phyloP scores from a whole-genome alignment of 768 basidiomycete genomes.

The Xanthoconium purpureum region DNA sequence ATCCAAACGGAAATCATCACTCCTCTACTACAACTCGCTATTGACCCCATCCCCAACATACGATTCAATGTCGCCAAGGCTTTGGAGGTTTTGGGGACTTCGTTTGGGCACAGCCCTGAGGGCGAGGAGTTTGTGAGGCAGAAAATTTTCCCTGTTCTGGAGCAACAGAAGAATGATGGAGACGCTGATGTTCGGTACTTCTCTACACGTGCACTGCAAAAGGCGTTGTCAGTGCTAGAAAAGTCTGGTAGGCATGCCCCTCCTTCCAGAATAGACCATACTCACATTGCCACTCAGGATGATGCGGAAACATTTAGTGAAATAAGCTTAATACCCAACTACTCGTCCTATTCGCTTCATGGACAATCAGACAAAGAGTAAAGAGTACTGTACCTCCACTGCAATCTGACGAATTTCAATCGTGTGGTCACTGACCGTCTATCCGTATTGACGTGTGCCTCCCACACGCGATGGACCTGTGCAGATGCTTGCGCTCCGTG shows the following conservation, averaged over 20 bases:
- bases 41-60: constrained; percentile 96
- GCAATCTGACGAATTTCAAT: constrained; percentile 26
- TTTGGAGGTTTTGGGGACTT: constrained; percentile 79
- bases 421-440: background rate
- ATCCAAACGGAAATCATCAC: constrained; percentile 81
- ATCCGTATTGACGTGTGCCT: background rate
- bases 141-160: constrained; percentile 77
- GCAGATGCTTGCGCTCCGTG: background rate
- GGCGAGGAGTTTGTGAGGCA: constrained; percentile 73
- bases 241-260: constrained; percentile 35
- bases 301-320: constrained; percentile 20
- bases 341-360: constrained; percentile 20
- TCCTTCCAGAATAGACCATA: background rate
- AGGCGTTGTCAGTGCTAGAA: constrained; percentile 38
- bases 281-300: constrained; percentile 16
- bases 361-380: constrained; percentile 24
- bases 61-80: constrained; percentile 98
- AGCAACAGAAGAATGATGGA: constrained; percentile 80
- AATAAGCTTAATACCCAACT: constrained; percentile 31
- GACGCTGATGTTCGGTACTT: constrained; percentile 98
- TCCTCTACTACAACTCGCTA: constrained; percentile 75
- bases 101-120: constrained; percentile 60
- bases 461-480: background rate
- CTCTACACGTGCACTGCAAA: constrained; percentile 76
- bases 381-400: constrained; percentile 32